Base-by-base conservation (phyloP, 345 rosid genomes). In the Rhodomyrtus tomentosa region DNA sequence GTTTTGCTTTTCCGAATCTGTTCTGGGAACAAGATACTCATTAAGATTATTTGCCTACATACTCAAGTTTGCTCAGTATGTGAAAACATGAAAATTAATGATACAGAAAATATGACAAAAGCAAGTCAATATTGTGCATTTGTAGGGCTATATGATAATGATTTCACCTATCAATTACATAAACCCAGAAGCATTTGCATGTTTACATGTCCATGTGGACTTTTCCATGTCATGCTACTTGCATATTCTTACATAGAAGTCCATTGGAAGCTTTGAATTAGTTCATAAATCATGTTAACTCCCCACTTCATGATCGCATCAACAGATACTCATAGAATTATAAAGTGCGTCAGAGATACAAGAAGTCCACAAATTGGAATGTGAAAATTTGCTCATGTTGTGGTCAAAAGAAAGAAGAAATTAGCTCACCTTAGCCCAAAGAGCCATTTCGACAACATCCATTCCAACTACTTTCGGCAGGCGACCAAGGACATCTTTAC, bases 381-480 rank as follows among this genome's bases (percentile, higher is more conserved):
- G 86, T 84, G 86, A 49, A 82, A 85, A 82, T 68, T 68, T 68
- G 45, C 76, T 18, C 76, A 59, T 16, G 21, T 68, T 68, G 13
- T 68, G 51, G 84, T 25, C 18, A 29, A 55, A 84, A 84, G 50
- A 38, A 56, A 85, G 84, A 81, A 73, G 84, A 73, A 59, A 79
- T 38, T 73, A 50, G 84, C 74, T 62, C 85, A 97, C 99, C 99
- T 97, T 97, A 87, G 99, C 99, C 98, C 98, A 95, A 88, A 95
- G 91, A 84, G 98, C 98, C 98, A 94, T 94, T 92, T 95, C 98
- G 53, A 95, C 98, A 21, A 95, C 88, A 94, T 95, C 98, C 87
- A 95, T 90, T 82, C 98, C 98, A 83, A 93, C 95, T 81, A 95
- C 96, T 91, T 94, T 95, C 29, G 98, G 98, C 86, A 95, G 92